A percentile compares a stretch with the other conserved stretches of the same genome.
Conservation (phyloP, 1,284 basidiomycete genomes). For the Malassezia dermatis region DNA sequence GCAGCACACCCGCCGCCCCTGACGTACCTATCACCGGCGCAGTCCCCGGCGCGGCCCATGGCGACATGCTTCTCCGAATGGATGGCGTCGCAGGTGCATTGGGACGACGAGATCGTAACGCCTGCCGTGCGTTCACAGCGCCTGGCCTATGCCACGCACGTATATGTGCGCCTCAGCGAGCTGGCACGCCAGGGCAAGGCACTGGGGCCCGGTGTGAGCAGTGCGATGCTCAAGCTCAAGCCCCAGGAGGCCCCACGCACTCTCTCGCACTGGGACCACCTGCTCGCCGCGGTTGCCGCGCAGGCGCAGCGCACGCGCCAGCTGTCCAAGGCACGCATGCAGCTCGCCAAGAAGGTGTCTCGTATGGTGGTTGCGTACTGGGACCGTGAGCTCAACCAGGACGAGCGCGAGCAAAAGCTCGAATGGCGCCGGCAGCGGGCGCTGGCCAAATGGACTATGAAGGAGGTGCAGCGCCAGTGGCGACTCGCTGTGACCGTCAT, state of each 20-base stretch:
- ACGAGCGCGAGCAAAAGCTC: constrained; percentile 57
- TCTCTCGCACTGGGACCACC: constrained; percentile 27
- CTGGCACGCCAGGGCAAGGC: constrained; percentile 23
- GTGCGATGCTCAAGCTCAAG: constrained; percentile 15
- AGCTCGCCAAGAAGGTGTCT: constrained; percentile 54
- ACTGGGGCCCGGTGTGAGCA: constrained; percentile 13
- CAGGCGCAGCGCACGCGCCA: constrained; percentile 28
- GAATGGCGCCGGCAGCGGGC: constrained; percentile 62
- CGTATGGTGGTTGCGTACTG: constrained; percentile 66
- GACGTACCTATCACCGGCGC: constrained; percentile 18
- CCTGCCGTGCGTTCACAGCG: constrained; percentile 1
- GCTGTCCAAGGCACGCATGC: constrained; percentile 41
- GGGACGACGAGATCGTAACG: constrained; percentile 22
- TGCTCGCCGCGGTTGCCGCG: constrained; percentile 21
- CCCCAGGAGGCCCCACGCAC: constrained; percentile 19
- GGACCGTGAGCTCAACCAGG: constrained; percentile 58
- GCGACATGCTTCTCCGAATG: background rate
- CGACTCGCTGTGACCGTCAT: constrained; percentile 77
- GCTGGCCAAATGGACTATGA: constrained; percentile 62
- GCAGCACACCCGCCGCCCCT: constrained; percentile 1
- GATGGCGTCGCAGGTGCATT: constrained; percentile 11
- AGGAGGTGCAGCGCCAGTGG: constrained; percentile 71
- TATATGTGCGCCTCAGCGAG: constrained; percentile 22
- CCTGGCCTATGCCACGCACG: constrained; percentile 19
- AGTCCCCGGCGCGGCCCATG: constrained; percentile 16